Evolutionary conservation across 1,284 basidiomycete genomes (phyloP).

Genomic region (Lentinula novae-zelandiae): DNA sequence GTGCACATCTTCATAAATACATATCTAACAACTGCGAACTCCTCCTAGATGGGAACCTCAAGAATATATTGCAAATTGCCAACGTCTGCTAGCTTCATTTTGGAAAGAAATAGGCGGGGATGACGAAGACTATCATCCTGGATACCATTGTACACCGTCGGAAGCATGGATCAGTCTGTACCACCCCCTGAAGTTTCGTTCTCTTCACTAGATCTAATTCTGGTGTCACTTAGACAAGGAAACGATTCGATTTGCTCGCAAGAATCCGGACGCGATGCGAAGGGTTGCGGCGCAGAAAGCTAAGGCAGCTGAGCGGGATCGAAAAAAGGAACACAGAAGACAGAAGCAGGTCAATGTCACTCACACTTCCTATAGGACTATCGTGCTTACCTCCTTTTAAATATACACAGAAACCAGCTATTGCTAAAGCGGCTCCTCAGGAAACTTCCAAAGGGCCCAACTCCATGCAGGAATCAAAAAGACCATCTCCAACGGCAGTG

Average conservation of each 20-base stretch:
- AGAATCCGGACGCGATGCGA: neutral
- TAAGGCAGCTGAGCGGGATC: neutral
- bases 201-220: neutral
- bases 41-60: slow-evolving; percentile 12
- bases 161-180: slow-evolving; percentile 12
- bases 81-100: slow-evolving; percentile 7
- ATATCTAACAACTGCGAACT: neutral
- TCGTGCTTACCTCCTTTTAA: neutral
- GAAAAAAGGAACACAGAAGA: neutral
- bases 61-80: slow-evolving; percentile 4
- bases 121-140: slow-evolving; percentile 11
- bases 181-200: neutral
- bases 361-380: too few species aligned
- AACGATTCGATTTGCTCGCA: neutral
- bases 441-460: neutral
- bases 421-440: neutral
- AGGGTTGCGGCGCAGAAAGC: neutral
- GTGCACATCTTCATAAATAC: neutral
- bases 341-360: neutral
- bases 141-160: slow-evolving; percentile 1
- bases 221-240: neutral
- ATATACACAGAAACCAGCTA: neutral
- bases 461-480: neutral
- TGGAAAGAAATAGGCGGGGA: slow-evolving; percentile 12
- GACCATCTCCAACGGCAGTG: neutral